These are phyloP conservation scores for Haematococcus sp. DNA, from an alignment of 139 green algal genomes.

Conservation along the genomic window DNA sequence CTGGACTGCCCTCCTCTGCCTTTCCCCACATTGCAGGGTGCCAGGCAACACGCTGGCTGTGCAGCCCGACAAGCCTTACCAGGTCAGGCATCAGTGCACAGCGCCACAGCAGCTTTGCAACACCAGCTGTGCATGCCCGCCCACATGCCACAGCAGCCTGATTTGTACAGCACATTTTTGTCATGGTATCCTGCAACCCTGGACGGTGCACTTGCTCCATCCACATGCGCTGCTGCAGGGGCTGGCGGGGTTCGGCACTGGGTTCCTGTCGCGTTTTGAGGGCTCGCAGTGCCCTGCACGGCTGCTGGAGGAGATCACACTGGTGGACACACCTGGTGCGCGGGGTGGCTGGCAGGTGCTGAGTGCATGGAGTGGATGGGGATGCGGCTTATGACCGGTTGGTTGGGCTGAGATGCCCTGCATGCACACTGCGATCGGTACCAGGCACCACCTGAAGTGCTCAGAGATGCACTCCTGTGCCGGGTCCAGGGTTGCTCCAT, in stretches of 20 bases:
- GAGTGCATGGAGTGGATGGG: neutral
- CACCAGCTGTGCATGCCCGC: neutral
- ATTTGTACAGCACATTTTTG: too few relatives aligned
- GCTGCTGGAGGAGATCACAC: conserved; percentile 88
- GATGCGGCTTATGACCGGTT: neutral
- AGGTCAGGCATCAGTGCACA: conserved; percentile 30
- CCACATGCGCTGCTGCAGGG: conserved; percentile 28
- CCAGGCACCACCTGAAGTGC: too few relatives aligned
- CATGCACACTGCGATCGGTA: too few relatives aligned
- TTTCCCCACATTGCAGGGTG: too few relatives aligned
- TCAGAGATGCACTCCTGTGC: too few relatives aligned
- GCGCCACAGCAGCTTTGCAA: neutral
- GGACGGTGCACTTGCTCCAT: too few relatives aligned
- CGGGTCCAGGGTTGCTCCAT: too few relatives aligned
- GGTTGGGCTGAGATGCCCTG: neutral
- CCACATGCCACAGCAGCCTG: neutral
- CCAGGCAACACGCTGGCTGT: conserved; percentile 97
- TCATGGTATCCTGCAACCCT: too few relatives aligned
- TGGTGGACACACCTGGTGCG: conserved; percentile 55
- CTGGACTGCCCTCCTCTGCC: too few relatives aligned
- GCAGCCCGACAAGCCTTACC: conserved; percentile 88
- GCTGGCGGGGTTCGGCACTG: conserved; percentile 67
- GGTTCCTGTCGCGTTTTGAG: conserved; percentile 95
- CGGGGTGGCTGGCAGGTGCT: neutral
- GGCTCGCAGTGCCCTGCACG: conserved; percentile 69